Percentiles rank a stretch among this genome's conserved stretches.
Evolutionary conservation across 2,329 filamentous ascomycete genomes (phyloP).

Genomic region (Colletotrichum tanaceti): DNA sequence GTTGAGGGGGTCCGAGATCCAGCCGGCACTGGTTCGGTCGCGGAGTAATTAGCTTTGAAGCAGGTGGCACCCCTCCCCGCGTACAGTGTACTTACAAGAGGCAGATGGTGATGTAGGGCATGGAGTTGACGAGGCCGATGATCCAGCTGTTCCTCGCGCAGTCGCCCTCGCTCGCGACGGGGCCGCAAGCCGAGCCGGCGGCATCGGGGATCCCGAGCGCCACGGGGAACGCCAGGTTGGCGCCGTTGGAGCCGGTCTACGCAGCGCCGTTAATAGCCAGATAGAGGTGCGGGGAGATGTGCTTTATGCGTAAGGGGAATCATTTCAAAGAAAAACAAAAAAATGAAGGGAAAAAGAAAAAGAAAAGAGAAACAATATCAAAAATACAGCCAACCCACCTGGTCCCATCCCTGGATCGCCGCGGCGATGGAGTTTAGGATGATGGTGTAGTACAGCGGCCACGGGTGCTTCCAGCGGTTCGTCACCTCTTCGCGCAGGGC

Average conservation of each 20-base stretch:
- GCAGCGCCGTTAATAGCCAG: conserved; percentile 10
- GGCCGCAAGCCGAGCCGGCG: conserved; percentile 47
- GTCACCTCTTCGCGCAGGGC: conserved; percentile 57
- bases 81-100: conserved; percentile 60
- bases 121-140: conserved; percentile 69
- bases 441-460: conserved; percentile 61
- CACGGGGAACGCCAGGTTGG: conserved; percentile 59
- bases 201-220: conserved; percentile 57
- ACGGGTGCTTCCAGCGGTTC: conserved; percentile 63
- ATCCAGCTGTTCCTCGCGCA: conserved; percentile 66
- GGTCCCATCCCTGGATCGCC: conserved; percentile 62
- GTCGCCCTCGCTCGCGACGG: conserved; percentile 51
- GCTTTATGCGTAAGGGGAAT: too few relatives aligned
- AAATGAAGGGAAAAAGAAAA: background rate
- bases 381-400: conserved; percentile 45
- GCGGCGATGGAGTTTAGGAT: conserved; percentile 65
- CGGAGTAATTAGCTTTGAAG: too few relatives aligned
- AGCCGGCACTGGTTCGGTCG: conserved; percentile 65
- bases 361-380: background rate
- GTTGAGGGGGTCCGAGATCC: conserved; percentile 73
- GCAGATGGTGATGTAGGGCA: conserved; percentile 56
- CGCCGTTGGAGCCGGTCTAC: conserved; percentile 59
- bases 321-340: background rate
- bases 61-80: too few relatives aligned
- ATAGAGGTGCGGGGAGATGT: background rate